Conservation (phyloP, 257 asterid species). For the Plantago major region DNA sequence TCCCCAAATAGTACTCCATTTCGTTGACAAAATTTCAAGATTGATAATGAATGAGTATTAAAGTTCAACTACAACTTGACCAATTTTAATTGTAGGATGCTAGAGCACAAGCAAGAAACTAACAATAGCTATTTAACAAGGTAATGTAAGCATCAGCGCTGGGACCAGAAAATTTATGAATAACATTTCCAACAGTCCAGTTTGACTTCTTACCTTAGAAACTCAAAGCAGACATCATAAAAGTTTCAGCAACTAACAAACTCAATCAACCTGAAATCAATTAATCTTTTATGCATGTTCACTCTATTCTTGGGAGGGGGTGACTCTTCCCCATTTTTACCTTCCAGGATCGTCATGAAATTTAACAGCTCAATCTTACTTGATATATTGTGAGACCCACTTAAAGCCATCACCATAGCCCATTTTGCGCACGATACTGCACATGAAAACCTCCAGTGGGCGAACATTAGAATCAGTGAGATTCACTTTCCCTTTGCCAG, state of each 20-base stretch:
- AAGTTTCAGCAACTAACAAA: slow-evolving; percentile 30
- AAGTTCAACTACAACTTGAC: too few relatives aligned
- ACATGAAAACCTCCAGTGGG: slow-evolving; percentile 45
- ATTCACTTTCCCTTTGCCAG: slow-evolving; percentile 47
- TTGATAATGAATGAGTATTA: too few relatives aligned
- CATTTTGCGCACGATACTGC: slow-evolving; percentile 57
- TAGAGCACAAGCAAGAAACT: too few relatives aligned
- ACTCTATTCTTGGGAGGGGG: background rate
- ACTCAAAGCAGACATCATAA: slow-evolving; percentile 26
- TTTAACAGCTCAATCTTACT: slow-evolving; percentile 22
- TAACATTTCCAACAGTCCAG: background rate
- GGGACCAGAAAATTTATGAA: too few relatives aligned
- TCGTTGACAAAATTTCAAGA: too few relatives aligned
- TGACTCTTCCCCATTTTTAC: background rate
- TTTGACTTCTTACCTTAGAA: slow-evolving; percentile 26
- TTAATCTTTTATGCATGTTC: slow-evolving; percentile 11
- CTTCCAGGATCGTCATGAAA: background rate
- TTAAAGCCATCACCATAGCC: slow-evolving; percentile 51
- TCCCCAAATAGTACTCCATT: too few relatives aligned
- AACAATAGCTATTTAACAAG: too few relatives aligned
- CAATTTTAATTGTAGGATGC: too few relatives aligned
- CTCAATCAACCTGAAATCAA: slow-evolving; percentile 29
- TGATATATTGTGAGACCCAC: slow-evolving; percentile 50
- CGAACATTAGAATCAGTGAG: slow-evolving; percentile 42
- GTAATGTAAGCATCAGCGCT: too few relatives aligned